Evolutionary conservation across 306 rosid genomes (phyloP), one percentile per base, ranked within the genome.

Genomic region (Prunus salicina): DNA sequence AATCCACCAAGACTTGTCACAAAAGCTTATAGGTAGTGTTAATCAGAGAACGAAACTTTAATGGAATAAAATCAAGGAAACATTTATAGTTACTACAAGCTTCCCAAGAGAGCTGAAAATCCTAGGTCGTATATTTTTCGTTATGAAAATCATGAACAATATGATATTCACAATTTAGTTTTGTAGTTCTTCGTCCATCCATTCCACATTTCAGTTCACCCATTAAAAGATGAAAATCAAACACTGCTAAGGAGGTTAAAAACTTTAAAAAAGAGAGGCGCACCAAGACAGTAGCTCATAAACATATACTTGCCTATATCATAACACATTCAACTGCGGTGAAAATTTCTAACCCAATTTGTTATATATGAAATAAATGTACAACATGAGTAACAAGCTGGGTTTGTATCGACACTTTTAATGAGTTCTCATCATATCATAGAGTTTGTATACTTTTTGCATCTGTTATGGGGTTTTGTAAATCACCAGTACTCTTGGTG

Each of bases 301-400:
- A 25, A 8, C 19, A 12, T 49, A 68, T 25, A 47, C 45, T 57
- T 24, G 65, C 64, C 67, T 13, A 57, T 20, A 47, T 18, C 28
- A 56, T 22, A 30, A 61, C 13, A n/a, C 46, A 69, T 7, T 28
- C 27, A 28, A 30, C 24, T 60, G 32, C 1, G 65, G 49, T 27
- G 34, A 27, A 77, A 69, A 47, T 24, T 62, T 60, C 46, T 19
- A 25, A 18, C 68, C 61, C 69, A 10, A 60, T 77, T 72, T 75
- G 78, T 77, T 82, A 76, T 79, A 25, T 52, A 74, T 76, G 82
- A 82, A 66, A 62, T 56, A 57, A 86, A 74, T 73, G 78, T 80
- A 78, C 83, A 73, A 73, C n/a, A 52, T 74, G 76, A 53, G 78
- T 81, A 79, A 53, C 32, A 57, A 70, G 78, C 67, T 46, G 75